Evolutionary conservation across 1,284 basidiomycete species (phyloP).

Genomic region (Boletus sp.): DNA sequence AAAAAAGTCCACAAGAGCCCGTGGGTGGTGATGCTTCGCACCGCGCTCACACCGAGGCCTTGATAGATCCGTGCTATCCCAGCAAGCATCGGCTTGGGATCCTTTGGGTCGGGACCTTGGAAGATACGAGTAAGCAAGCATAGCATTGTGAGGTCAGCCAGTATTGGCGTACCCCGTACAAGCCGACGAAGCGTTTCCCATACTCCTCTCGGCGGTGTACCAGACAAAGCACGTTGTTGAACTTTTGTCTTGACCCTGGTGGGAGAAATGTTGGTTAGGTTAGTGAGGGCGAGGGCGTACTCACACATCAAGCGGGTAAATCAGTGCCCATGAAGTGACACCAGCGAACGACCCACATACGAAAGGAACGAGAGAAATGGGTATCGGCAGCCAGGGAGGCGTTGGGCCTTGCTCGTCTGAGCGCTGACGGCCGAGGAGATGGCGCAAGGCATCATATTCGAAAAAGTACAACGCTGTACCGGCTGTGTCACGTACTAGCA

Average conservation of each 20-base stretch:
- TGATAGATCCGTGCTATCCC: slow-evolving; percentile 82
- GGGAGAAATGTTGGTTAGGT: not conserved
- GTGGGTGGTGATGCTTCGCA: slow-evolving; percentile 83
- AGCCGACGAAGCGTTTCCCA: slow-evolving; percentile 77
- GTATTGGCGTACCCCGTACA: slow-evolving; percentile 70
- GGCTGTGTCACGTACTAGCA: slow-evolving; percentile 73
- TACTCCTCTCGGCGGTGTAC: slow-evolving; percentile 67
- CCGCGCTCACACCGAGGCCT: slow-evolving; percentile 82
- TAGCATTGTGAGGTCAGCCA: not conserved
- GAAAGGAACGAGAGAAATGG: slow-evolving; percentile 78
- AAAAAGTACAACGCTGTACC: slow-evolving; percentile 88
- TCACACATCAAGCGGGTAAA: slow-evolving; percentile 84
- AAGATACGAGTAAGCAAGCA: slow-evolving; percentile 13
- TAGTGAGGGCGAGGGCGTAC: slow-evolving; percentile 31
- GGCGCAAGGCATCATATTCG: slow-evolving; percentile 85
- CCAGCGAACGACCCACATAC: slow-evolving; percentile 84
- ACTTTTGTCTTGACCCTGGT: slow-evolving; percentile 90
- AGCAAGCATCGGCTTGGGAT: slow-evolving; percentile 68
- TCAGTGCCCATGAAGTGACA: slow-evolving; percentile 83
- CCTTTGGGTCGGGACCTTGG: slow-evolving; percentile 74
- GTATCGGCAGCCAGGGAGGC: slow-evolving; percentile 80
- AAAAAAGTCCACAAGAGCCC: slow-evolving; percentile 85
- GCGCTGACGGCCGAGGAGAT: slow-evolving; percentile 70
- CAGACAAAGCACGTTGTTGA: slow-evolving; percentile 85
- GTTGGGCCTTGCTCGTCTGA: slow-evolving; percentile 76